Percentiles rank a stretch among this genome's conserved stretches.
Evolutionary conservation across 371 early-diverging fungal species (phyloP).

Genomic region (Zychaea mexicana): DNA sequence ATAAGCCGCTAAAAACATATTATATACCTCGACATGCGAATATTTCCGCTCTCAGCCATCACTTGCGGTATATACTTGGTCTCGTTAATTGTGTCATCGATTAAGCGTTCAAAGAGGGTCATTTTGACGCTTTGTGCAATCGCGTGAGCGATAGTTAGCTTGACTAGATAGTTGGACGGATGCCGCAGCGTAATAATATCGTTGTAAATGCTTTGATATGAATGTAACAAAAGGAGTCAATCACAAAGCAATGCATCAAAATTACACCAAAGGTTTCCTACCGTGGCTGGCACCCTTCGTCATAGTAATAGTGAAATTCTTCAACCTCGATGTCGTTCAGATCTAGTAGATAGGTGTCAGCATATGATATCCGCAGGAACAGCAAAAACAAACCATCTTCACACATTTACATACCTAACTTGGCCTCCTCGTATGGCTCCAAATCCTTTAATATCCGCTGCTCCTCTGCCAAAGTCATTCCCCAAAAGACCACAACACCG

Average conservation of each 20-base stretch:
- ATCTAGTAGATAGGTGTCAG: slow-evolving; percentile 27
- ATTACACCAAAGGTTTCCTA: slow-evolving; percentile 18
- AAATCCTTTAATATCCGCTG: slow-evolving; percentile 69
- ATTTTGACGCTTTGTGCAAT: slow-evolving; percentile 90
- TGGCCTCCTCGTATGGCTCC: slow-evolving; percentile 70
- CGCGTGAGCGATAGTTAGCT: slow-evolving; percentile 81
- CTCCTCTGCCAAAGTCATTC: slow-evolving; percentile 87
- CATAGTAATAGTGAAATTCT: slow-evolving; percentile 91
- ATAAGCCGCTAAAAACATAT: background rate
- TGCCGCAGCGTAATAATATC: slow-evolving; percentile 61
- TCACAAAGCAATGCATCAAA: no score
- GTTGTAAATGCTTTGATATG: slow-evolving; percentile 41
- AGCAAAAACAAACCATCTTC: background rate
- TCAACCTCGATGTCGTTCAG: slow-evolving; percentile 83
- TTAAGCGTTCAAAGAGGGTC: slow-evolving; percentile 79
- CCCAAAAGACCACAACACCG: slow-evolving; percentile 96
- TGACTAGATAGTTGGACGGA: slow-evolving; percentile 59
- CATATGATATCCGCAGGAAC: no score
- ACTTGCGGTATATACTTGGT: slow-evolving; percentile 85
- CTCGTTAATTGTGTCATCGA: slow-evolving; percentile 82
- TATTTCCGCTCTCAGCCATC: slow-evolving; percentile 82
- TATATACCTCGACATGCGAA: slow-evolving; percentile 68
- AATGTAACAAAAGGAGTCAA: background rate
- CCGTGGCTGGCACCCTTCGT: slow-evolving; percentile 70
- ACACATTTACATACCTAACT: slow-evolving; percentile 48